phyloP scores from a whole-genome alignment of 2,329 filamentous ascomycete genomes.

The Coniochaeta ligniaria region DNA sequence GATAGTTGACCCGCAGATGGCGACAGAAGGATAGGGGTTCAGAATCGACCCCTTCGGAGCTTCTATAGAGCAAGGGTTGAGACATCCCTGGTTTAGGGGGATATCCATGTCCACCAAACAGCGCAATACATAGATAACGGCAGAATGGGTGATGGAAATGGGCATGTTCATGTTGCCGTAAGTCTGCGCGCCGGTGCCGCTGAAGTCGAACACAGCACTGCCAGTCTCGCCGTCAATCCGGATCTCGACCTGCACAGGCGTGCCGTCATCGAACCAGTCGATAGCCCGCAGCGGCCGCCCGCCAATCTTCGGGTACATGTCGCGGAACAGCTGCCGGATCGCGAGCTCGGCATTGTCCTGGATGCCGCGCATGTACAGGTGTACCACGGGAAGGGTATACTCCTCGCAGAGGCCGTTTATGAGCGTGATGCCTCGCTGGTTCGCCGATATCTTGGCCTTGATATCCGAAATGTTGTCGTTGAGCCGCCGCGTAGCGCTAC shows the following conservation, averaged over 20 bases:
- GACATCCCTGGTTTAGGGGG: slow-evolving; percentile 23
- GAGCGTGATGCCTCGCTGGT: slow-evolving; percentile 64
- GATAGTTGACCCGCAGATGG: slow-evolving; percentile 16
- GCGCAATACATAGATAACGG: slow-evolving; percentile 22
- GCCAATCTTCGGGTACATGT: slow-evolving; percentile 56
- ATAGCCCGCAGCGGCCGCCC: slow-evolving; percentile 57
- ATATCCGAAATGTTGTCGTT: slow-evolving; percentile 71
- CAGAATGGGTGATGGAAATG: slow-evolving; percentile 25
- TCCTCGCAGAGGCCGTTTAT: slow-evolving; percentile 66
- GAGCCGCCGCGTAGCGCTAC: slow-evolving; percentile 62
- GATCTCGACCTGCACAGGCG: slow-evolving; percentile 21
- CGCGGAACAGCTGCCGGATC: slow-evolving; percentile 55
- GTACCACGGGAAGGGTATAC: slow-evolving; percentile 37
- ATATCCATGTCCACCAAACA: slow-evolving; percentile 19
- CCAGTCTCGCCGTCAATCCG: slow-evolving; percentile 20
- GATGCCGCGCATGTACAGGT: slow-evolving; percentile 70
- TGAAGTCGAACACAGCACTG: slow-evolving; percentile 28
- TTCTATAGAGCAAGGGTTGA: slow-evolving; percentile 16
- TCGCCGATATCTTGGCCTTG: slow-evolving; percentile 68
- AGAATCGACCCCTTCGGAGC: slow-evolving; percentile 19
- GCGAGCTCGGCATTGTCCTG: slow-evolving; percentile 68
- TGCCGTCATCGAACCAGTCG: slow-evolving; percentile 56
- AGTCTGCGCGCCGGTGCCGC: slow-evolving; percentile 23
- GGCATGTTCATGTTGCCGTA: slow-evolving; percentile 25
- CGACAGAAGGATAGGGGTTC: slow-evolving; percentile 17